These are phyloP conservation scores for Limtongozyma cylindracea DNA, from an alignment of 805 yeast species.

Conservation along the genomic window DNA sequence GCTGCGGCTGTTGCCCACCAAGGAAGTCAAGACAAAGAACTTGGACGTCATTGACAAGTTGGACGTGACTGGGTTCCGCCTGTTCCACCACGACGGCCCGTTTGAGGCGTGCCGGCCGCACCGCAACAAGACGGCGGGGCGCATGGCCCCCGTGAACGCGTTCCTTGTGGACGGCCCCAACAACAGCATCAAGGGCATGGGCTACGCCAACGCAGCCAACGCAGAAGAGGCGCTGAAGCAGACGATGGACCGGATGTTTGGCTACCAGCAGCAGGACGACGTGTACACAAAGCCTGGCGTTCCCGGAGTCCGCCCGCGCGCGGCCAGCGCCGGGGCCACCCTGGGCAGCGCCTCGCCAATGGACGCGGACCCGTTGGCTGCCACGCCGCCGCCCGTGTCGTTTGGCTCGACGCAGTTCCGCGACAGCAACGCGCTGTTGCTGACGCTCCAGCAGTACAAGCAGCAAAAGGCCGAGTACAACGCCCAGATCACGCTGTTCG, in stretches of 20 bases:
- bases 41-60: slow-evolving; percentile 86
- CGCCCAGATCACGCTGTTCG: slow-evolving; percentile 36
- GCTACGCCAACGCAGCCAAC: slow-evolving; percentile 17
- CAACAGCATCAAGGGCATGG: slow-evolving; percentile 50
- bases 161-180: slow-evolving; percentile 94
- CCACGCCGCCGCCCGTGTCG: too few relatives aligned
- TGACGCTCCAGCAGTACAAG: too few relatives aligned
- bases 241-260: slow-evolving; percentile 60
- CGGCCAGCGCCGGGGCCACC: too few relatives aligned
- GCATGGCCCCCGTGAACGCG: slow-evolving; percentile 80
- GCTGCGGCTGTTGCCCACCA: slow-evolving; percentile 16
- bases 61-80: slow-evolving; percentile 84
- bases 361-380: too few relatives aligned
- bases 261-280: slow-evolving; percentile 24
- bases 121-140: slow-evolving; percentile 41
- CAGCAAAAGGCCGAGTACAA: slow-evolving; percentile 7
- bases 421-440: slow-evolving; percentile 4
- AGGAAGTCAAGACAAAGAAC: slow-evolving; percentile 32
- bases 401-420: neutral
- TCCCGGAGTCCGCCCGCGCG: too few relatives aligned
- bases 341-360: too few relatives aligned
- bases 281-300: too few relatives aligned
- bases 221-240: too few relatives aligned
- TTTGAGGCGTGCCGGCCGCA: slow-evolving; percentile 97
- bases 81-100: slow-evolving; percentile 97